Percentiles rank a stretch among this genome's conserved stretches.
phyloP scores from a whole-genome alignment of 805 yeast species.

The Priceomyces melissophilus region DNA sequence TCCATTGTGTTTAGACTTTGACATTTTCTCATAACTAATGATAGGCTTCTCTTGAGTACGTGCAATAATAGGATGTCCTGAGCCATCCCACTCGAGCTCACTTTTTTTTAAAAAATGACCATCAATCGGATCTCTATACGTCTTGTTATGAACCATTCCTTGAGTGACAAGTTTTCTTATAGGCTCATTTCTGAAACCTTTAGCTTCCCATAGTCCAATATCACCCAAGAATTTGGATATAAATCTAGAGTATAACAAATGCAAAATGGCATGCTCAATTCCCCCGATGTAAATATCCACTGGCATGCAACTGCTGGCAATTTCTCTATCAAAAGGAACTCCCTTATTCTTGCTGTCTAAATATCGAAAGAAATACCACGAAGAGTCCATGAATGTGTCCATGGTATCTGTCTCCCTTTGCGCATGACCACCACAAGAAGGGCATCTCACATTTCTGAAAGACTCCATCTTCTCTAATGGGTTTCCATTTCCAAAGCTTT shows the following conservation, averaged over 20 bases:
- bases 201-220: slow-evolving; percentile 67
- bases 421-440: slow-evolving; percentile 61
- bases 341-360: slow-evolving; percentile 64
- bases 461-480: slow-evolving; percentile 58
- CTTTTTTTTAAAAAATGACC: slow-evolving; percentile 78
- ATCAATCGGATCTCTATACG: slow-evolving; percentile 66
- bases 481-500: slow-evolving; percentile 60
- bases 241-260: slow-evolving; percentile 82
- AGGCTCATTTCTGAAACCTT: slow-evolving; percentile 67
- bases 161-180: slow-evolving; percentile 78
- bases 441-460: slow-evolving; percentile 75
- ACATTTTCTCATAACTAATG: slow-evolving; percentile 85
- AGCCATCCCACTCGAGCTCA: slow-evolving; percentile 52
- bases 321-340: slow-evolving; percentile 50
- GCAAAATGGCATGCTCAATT: slow-evolving; percentile 94
- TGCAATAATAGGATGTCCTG: slow-evolving; percentile 42
- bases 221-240: slow-evolving; percentile 73
- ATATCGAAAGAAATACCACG: slow-evolving; percentile 92
- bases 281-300: slow-evolving; percentile 94
- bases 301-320: slow-evolving; percentile 60
- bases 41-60: slow-evolving; percentile 50
- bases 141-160: slow-evolving; percentile 97
- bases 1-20: slow-evolving; percentile 93
- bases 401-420: slow-evolving; percentile 93
- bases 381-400: slow-evolving; percentile 98